These are phyloP conservation scores for Scytalidium lignicola DNA, from an alignment of 2,329 filamentous ascomycete species.

Conservation along the genomic window DNA sequence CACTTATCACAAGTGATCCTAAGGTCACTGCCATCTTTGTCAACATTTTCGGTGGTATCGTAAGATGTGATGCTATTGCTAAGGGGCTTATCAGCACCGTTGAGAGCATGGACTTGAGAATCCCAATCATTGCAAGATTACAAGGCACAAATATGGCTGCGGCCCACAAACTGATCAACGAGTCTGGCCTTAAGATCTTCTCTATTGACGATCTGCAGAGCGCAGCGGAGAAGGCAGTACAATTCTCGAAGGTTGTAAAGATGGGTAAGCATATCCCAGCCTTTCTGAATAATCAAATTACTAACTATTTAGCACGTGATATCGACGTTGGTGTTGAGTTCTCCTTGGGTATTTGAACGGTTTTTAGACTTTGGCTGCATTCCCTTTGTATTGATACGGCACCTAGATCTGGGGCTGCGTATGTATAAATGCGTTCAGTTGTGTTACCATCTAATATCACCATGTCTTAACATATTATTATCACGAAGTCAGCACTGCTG, in stretches of 20 bases:
- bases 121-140: slow-evolving; percentile 92
- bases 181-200: slow-evolving; percentile 99
- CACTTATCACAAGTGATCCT: slow-evolving; percentile 95
- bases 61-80: slow-evolving; percentile 95
- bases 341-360: slow-evolving; percentile 74
- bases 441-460: neutral
- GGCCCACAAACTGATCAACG: slow-evolving; percentile 89
- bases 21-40: slow-evolving; percentile 99
- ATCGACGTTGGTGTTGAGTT: slow-evolving; percentile 98
- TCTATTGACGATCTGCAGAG: slow-evolving; percentile 97
- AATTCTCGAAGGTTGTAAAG: slow-evolving; percentile 99
- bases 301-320: slow-evolving; percentile 63
- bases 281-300: slow-evolving; percentile 1
- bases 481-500: neutral
- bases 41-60: slow-evolving; percentile 99
- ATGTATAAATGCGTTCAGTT: neutral
- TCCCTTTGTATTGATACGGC: slow-evolving; percentile 25
- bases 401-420: neutral
- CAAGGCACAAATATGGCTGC: slow-evolving; percentile 98
- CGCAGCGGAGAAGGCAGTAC: slow-evolving; percentile 95
- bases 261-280: slow-evolving; percentile 60
- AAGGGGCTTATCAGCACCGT: slow-evolving; percentile 94
- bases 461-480: neutral
- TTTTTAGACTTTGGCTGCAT: slow-evolving; percentile 14
- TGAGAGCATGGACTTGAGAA: slow-evolving; percentile 89